Percentiles rank a stretch among this genome's conserved stretches.
Evolutionary conservation across 768 basidiomycete species (phyloP).

Genomic region (Ramaria sp.): DNA sequence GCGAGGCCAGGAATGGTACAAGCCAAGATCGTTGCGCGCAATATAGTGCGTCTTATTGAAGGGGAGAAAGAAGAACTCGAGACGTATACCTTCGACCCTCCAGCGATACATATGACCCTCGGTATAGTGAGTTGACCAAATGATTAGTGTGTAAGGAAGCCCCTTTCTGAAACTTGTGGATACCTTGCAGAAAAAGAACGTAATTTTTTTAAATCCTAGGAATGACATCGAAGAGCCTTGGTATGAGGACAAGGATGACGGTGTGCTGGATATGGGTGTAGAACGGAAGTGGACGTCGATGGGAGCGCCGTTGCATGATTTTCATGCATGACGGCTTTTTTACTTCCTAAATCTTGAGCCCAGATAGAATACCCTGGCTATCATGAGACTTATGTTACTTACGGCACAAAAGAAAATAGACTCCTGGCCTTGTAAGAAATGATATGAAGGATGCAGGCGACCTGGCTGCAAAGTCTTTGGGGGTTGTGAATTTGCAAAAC

Average conservation of each 20-base stretch:
- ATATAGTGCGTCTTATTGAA: conserved; percentile 35
- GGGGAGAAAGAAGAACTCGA: conserved; percentile 16
- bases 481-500: no score
- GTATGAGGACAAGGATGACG: conserved; percentile 25
- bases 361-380: no score
- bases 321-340: background rate
- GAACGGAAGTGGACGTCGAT: conserved; percentile 13
- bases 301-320: conserved; percentile 14
- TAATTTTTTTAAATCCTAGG: conserved; percentile 32
- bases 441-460: no score
- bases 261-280: conserved; percentile 35
- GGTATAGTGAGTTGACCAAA: conserved; percentile 34
- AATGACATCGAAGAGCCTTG: conserved; percentile 30
- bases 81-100: background rate
- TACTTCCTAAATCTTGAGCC: no score
- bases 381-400: no score
- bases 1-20: conserved; percentile 21
- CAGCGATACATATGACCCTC: conserved; percentile 50
- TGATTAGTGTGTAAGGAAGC: background rate
- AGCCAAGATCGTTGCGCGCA: conserved; percentile 42
- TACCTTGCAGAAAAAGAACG: conserved; percentile 24
- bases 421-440: no score
- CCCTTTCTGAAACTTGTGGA: background rate
- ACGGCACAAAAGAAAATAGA: no score
- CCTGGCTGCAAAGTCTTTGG: no score